Evolutionary conservation across 2,329 filamentous ascomycete genomes (phyloP).

Genomic region (Fusarium sp.): DNA sequence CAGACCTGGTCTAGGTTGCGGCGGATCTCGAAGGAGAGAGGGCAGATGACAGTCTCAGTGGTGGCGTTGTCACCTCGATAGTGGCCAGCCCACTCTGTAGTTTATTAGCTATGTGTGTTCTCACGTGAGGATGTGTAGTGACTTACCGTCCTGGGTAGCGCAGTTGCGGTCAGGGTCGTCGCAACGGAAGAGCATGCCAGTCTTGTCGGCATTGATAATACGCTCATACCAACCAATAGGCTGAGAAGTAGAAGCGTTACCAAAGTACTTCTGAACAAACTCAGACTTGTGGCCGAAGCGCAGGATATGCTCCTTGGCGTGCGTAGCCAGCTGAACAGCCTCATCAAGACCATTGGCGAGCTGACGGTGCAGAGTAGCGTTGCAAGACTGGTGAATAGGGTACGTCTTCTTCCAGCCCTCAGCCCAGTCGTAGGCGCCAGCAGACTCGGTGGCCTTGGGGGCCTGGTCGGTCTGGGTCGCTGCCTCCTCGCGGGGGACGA

Average conservation of each 20-base stretch:
- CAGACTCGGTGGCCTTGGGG: conserved; percentile 30
- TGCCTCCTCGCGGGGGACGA: conserved; percentile 41
- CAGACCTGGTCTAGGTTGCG: conserved; percentile 69
- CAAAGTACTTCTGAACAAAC: conserved; percentile 75
- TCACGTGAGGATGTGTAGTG: rapidly evolving
- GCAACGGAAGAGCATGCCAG: conserved; percentile 70
- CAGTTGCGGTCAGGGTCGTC: conserved; percentile 77
- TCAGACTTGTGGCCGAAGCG: conserved; percentile 66
- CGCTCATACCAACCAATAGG: conserved; percentile 72
- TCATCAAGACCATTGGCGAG: conserved; percentile 68
- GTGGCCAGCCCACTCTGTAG: conserved; percentile 72
- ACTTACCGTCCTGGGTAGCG: conserved; percentile 55
- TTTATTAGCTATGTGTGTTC: neutral
- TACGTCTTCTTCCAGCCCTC: conserved; percentile 49
- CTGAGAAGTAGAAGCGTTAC: conserved; percentile 65
- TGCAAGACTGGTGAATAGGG: conserved; percentile 73
- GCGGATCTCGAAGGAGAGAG: conserved; percentile 68
- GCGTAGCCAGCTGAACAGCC: conserved; percentile 64
- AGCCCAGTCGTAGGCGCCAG: conserved; percentile 46
- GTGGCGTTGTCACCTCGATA: conserved; percentile 74
- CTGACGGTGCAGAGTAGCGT: conserved; percentile 67
- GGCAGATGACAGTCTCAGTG: conserved; percentile 76
- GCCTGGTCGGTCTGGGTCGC: conserved; percentile 31
- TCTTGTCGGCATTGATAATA: conserved; percentile 67
- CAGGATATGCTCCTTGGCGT: conserved; percentile 72